phyloP scores from a whole-genome alignment of 2,329 filamentous ascomycete species.

The Apiospora rasikravindrae region DNA sequence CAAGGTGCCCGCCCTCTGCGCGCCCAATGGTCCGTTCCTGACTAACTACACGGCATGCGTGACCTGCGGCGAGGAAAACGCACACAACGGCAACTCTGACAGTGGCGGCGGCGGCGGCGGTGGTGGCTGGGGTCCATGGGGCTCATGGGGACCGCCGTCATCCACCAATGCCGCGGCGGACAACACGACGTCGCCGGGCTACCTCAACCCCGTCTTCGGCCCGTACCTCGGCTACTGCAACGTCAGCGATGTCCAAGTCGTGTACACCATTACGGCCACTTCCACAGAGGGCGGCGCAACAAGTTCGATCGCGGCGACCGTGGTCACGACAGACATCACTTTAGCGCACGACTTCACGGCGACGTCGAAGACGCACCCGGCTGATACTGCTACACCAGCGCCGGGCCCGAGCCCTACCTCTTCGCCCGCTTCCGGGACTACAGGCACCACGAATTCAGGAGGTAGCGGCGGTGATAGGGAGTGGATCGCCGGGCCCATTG shows the following conservation, averaged over 20 bases:
- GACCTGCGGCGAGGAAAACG: background rate
- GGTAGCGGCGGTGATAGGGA: background rate
- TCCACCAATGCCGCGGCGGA: background rate
- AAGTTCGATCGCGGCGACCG: background rate
- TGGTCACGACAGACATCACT: background rate
- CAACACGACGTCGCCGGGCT: background rate
- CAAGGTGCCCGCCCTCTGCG: background rate
- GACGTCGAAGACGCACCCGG: background rate
- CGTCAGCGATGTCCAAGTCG: background rate
- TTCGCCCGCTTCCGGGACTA: background rate
- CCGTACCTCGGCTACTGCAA: constrained; percentile 10
- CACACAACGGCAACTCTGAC: background rate
- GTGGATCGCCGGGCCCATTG: background rate
- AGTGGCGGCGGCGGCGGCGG: background rate
- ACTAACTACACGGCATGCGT: background rate
- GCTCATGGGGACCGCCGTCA: background rate
- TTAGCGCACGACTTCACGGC: background rate
- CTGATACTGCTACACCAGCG: background rate
- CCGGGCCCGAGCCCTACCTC: background rate
- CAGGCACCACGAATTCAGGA: too few species aligned
- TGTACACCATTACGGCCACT: background rate
- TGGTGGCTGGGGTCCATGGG: background rate
- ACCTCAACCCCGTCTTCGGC: background rate
- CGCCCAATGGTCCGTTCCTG: background rate
- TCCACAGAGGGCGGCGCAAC: background rate